A percentile compares a stretch with the other conserved stretches of the same genome.
phyloP scores from a whole-genome alignment of 202 grass and related monocot species.

The Schoenoplectus tabernaemontani region DNA sequence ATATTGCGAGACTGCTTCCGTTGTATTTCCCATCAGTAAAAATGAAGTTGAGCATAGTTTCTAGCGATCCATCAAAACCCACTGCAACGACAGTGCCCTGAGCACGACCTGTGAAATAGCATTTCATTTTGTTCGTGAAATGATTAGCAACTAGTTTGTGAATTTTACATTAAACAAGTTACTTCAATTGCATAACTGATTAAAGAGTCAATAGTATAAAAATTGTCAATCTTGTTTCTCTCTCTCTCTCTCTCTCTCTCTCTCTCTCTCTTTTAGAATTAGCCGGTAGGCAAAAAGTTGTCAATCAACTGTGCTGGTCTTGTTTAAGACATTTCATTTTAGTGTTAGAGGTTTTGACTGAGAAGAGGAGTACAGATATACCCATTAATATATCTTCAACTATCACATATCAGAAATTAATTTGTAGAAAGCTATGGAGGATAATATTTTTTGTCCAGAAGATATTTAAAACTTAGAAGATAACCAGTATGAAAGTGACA shows the following conservation, averaged over 20 bases:
- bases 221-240: neutral
- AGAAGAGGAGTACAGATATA: no score
- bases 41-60: slow-evolving; percentile 7
- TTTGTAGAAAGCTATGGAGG: neutral
- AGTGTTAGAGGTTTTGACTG: neutral
- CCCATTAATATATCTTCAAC: no score
- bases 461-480: neutral
- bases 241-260: no score
- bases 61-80: neutral
- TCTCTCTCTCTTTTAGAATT: no score
- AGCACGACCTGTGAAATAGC: neutral
- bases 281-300: no score
- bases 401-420: no score
- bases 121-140: neutral
- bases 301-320: no score
- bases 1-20: neutral
- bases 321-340: neutral
- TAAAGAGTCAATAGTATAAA: neutral
- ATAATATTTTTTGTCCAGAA: neutral
- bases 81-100: neutral
- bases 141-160: neutral
- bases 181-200: neutral
- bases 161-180: neutral
- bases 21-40: slow-evolving; percentile 6
- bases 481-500: neutral